phyloP scores from a whole-genome alignment of 1,284 basidiomycete species.

The Puccinia hordei region DNA sequence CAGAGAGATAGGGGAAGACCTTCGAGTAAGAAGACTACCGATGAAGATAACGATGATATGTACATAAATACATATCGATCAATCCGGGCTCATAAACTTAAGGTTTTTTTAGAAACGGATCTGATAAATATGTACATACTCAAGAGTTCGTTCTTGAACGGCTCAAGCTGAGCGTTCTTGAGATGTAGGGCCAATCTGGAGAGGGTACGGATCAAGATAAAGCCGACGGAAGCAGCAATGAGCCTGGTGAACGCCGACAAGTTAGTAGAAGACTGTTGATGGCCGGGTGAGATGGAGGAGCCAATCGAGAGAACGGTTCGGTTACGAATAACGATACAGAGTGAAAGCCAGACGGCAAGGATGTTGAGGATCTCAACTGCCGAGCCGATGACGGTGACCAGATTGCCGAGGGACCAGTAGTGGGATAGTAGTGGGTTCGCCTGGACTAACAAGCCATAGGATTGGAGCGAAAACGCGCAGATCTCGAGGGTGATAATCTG shows the following conservation, averaged over 20 bases:
- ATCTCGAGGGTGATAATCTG: constrained; percentile 5
- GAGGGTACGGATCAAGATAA: neutral
- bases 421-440: neutral
- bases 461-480: neutral
- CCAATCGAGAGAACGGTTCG: neutral
- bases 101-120: too few species aligned
- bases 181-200: constrained; percentile 11
- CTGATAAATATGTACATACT: too few species aligned
- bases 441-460: constrained; percentile 13
- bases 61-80: neutral
- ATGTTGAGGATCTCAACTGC: constrained; percentile 1
- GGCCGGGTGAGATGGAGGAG: too few species aligned
- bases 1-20: constrained; percentile 12
- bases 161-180: neutral
- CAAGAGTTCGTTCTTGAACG: constrained; percentile 19
- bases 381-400: constrained; percentile 1
- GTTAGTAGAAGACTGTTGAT: neutral
- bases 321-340: neutral
- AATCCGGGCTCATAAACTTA: too few species aligned
- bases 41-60: neutral
- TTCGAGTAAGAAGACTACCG: constrained; percentile 16
- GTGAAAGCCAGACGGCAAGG: neutral
- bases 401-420: constrained; percentile 6
- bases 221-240: neutral
- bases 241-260: constrained; percentile 10